Evolutionary conservation across 2,329 filamentous ascomycete genomes (phyloP), one percentile per base, ranked within the genome.

Genomic region (Chrysoporthe puriensis): DNA sequence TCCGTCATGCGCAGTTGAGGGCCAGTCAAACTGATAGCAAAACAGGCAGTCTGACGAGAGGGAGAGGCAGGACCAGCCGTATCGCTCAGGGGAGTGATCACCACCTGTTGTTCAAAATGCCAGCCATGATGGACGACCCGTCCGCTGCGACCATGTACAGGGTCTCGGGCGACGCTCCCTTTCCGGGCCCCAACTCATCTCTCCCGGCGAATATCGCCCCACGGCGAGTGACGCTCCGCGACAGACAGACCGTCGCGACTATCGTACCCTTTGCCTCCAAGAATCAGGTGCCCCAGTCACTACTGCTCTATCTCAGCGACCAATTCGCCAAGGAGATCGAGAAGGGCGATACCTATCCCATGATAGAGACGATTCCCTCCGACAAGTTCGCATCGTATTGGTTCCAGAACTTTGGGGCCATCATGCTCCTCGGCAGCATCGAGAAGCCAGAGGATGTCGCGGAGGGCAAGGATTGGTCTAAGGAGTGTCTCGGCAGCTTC

Each of bases 291-390:
- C 94, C 94, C 2, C 81, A 84, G 50, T 90, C 90, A 7, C 83
- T 97, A 67, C 83, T 95, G 46, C 85, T 85, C 50, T 96, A 96
- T 75, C 87, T 97, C 59, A 91, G 88, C 73, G 91, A 93, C 75
- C 91, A 96, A 80, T 86, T 97, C 73, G 95, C 94, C 77, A 91
- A 92, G 79, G 94, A 97, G 79, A 96, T 97, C 74, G 92, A 96
- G 75, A 92, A 93, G 78, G 94, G 94, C 66, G 93, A 97, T 77
- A 96, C 94, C 1, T 97, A 97, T 78, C 93, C 94, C 32, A 95
- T 96, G 91, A 88, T 90, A 73, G 90, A 94, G 63, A 83, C 89
- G 21, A 88, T 97, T 79, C 83, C 90, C 4, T 81, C 90, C n/a
- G 88, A 91, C 26, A 87, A 85, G 70, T 97, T 97, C 76, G 90